These are phyloP conservation scores for Conticribra weissflogii DNA, from an alignment of 108 stramenopile species.

Conservation along the genomic window DNA sequence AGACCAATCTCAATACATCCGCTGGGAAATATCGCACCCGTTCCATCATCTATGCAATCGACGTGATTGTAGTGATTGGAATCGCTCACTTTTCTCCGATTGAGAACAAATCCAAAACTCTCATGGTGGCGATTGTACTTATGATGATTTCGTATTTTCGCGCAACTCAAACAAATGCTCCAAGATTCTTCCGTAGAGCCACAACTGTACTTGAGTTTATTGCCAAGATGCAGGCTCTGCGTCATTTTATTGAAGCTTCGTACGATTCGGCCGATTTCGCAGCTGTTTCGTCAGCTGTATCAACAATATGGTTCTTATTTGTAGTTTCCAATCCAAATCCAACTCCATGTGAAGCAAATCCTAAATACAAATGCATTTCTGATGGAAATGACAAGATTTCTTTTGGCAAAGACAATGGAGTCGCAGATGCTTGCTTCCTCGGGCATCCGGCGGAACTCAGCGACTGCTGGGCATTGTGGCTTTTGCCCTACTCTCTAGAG, in stretches of 20 bases:
- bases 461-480: constrained; percentile 62
- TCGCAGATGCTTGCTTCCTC: constrained; percentile 32
- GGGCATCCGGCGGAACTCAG: constrained; percentile 52
- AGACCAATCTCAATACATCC: neutral
- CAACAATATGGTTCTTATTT: constrained; percentile 37
- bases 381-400: too few relatives aligned
- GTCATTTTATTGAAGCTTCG: constrained; percentile 5
- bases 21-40: neutral
- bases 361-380: neutral
- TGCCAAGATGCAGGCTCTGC: constrained; percentile 21
- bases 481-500: constrained; percentile 50
- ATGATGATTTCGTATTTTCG: constrained; percentile 35
- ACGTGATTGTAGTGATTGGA: constrained; percentile 40
- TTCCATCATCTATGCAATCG: constrained; percentile 24
- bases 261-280: neutral
- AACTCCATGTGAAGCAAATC: constrained; percentile 35
- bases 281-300: constrained; percentile 17
- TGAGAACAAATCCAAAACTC: constrained; percentile 7
- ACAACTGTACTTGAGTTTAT: constrained; percentile 18
- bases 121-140: constrained; percentile 16
- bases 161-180: constrained; percentile 7
- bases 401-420: neutral
- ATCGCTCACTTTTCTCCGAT: constrained; percentile 16
- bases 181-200: constrained; percentile 20
- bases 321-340: constrained; percentile 27